These are phyloP conservation scores for Neostapfia colusana DNA, from an alignment of 176 grass and related monocot genomes.

Conservation along the genomic window DNA sequence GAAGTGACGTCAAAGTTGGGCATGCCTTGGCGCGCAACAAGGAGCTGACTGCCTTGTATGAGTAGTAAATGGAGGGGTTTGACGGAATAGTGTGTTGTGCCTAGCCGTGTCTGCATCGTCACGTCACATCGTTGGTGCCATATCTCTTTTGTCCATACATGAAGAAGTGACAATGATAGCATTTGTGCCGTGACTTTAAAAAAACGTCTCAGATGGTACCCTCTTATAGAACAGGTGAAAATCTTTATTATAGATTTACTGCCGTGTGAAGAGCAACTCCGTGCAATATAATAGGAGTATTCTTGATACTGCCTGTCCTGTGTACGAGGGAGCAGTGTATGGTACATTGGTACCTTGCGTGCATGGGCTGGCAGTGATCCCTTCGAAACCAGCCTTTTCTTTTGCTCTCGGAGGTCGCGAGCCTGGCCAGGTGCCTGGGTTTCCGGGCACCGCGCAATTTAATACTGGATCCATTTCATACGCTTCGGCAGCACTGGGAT, in stretches of 20 bases:
- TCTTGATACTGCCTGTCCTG: not conserved
- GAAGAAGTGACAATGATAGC: not conserved
- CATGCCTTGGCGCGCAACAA: slow-evolving; percentile 34
- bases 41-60: slow-evolving; percentile 18
- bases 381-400: slow-evolving; percentile 13
- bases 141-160: not conserved
- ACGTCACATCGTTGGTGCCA: slow-evolving; percentile 4
- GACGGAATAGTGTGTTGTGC: slow-evolving; percentile 4
- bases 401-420: not conserved
- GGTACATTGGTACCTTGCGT: slow-evolving; percentile 23
- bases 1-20: slow-evolving; percentile 19
- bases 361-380: not conserved
- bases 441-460: not conserved
- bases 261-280: not conserved
- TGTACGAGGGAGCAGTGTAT: not conserved
- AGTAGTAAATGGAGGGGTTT: not conserved
- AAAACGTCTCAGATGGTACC: not conserved
- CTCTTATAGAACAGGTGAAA: not conserved
- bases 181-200: not conserved
- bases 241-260: not conserved
- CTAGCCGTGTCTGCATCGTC: slow-evolving; percentile 25
- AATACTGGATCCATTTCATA: slow-evolving; percentile 4
- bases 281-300: not conserved
- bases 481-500: slow-evolving; percentile 4
- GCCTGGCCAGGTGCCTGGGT: slow-evolving; percentile 1